These are phyloP conservation scores for Garcia nutans DNA, from an alignment of 345 rosid species.

Conservation along the genomic window DNA sequence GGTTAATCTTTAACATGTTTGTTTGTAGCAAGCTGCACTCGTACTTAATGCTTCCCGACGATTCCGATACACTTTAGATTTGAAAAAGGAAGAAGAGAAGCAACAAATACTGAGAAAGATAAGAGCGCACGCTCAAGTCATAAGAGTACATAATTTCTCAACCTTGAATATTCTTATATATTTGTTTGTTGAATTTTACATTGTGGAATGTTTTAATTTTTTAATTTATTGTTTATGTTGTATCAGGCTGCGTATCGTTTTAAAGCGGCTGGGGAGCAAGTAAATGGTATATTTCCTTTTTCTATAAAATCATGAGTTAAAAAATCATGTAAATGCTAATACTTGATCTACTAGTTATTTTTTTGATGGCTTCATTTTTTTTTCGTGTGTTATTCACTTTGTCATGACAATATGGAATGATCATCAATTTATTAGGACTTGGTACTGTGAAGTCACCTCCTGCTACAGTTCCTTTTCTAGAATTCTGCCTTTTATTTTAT, in stretches of 20 bases:
- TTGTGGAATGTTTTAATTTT: neutral
- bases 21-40: constrained; percentile 79
- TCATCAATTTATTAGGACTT: neutral
- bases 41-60: constrained; percentile 96
- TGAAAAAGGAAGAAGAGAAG: constrained; percentile 79
- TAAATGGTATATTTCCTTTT: constrained; percentile 16
- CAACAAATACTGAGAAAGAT: constrained; percentile 70
- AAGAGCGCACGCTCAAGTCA: constrained; percentile 94
- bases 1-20: neutral
- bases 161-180: neutral
- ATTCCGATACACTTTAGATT: constrained; percentile 93
- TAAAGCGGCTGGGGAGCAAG: constrained; percentile 23
- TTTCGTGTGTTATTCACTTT: neutral
- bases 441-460: neutral
- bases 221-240: neutral
- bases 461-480: neutral
- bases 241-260: constrained; percentile 34
- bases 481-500: no score
- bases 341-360: neutral
- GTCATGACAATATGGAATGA: neutral
- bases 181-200: neutral
- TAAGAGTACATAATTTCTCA: constrained; percentile 46
- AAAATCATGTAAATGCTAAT: no score
- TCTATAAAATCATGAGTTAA: no score
- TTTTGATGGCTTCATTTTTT: neutral